Evolutionary conservation across 257 asterid genomes (phyloP).

Genomic region (Solanum pinnatisectum): DNA sequence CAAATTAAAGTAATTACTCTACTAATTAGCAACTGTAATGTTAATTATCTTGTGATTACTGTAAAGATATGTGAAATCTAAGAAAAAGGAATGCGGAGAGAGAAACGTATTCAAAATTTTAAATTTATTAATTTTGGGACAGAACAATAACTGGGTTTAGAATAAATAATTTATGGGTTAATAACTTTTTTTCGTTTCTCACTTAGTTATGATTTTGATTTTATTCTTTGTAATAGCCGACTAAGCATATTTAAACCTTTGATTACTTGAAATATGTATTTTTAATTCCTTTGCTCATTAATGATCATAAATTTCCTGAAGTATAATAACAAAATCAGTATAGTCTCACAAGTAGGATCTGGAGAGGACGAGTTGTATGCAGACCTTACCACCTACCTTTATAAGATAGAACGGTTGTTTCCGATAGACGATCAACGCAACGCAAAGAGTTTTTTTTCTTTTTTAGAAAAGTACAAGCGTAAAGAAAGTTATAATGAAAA

Average conservation of each 20-base stretch:
- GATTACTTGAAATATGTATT: not conserved
- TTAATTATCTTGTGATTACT: not conserved
- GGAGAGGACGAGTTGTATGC: rapidly evolving
- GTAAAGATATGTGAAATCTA: not conserved
- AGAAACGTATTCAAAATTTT: not conserved
- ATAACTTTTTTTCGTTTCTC: not conserved
- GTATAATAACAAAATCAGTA: not conserved
- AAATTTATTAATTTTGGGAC: not conserved
- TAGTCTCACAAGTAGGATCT: rapidly evolving
- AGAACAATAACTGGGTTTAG: not conserved
- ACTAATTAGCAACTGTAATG: not conserved
- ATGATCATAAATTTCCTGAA: not conserved
- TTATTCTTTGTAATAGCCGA: not conserved
- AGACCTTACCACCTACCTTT: not conserved
- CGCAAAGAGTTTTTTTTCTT: too few relatives aligned
- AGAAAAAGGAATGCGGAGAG: not conserved
- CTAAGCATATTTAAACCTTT: not conserved
- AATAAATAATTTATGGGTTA: not conserved
- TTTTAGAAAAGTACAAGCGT: not conserved
- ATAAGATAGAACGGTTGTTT: not conserved
- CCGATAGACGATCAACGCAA: not conserved
- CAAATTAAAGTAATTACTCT: not conserved
- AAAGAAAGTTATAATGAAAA: not conserved
- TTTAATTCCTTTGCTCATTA: not conserved
- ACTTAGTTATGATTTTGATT: not conserved